Evolutionary conservation across 2,329 filamentous ascomycete genomes (phyloP), one percentile per base, ranked within the genome.

Genomic region (Phaeosphaeria sp.): DNA sequence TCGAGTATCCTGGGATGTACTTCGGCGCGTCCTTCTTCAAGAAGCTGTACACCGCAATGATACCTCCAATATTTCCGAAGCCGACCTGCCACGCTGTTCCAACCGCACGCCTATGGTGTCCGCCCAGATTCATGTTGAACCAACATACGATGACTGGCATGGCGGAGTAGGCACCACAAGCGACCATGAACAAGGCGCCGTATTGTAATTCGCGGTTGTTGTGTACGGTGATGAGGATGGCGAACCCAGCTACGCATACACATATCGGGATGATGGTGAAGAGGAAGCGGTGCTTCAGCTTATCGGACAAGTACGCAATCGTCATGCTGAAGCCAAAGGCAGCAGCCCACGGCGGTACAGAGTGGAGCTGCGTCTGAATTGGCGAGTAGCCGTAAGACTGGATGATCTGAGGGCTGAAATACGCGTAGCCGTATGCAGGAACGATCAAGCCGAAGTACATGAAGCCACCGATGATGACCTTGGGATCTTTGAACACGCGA

Each of bases 261-360:
- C 80, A 82, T 61, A 93, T 90, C 2, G 90, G 86, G 30, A 87
- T 76, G 8, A 96, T 75, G 39, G 88, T 84, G 74, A 94, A 97
- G 2, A 84, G 74, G 70, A 92, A 92, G 5, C 93, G 89, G 70
- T 96, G 92, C 33, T 84, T 83, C 11, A 86, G 64, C 68, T 82
- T 84, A 75, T 97, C 93, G 0, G 91, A 95, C 20, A 87, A 67
- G 50, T 82, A 86, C 0, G 93, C 93, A 3, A 93, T 77, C 3
- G 89, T 22, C 86, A 97, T 92, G 27, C 90, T 89, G 67, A 95
- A 91, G 4, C 73, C 90, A 66, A 96, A 97, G 0, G 92, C 90
- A 1, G 83, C 90, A 2, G 86, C 87, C 87, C 87, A 90, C 0
- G 88, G 83, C 3, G 84, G 84, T 0, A 86, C 84, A 15, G 78